Conservation (phyloP, 2,329 filamentous ascomycete species). For the Pyrenochaeta sp. region DNA sequence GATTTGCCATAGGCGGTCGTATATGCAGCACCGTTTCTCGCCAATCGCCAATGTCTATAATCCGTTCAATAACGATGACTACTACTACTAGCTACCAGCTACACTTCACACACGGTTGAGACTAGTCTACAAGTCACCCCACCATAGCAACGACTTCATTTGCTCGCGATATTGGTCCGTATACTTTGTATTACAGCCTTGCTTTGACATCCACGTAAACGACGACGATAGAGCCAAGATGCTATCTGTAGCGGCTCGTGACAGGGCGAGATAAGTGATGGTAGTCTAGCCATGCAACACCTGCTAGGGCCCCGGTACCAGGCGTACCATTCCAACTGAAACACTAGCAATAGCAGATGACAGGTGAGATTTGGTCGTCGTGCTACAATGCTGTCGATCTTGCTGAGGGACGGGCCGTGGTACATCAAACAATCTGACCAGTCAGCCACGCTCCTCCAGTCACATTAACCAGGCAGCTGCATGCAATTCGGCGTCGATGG, state of each 20-base stretch:
- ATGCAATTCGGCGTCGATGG: neutral
- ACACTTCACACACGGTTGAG: conserved; percentile 14
- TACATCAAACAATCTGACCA: conserved; percentile 15
- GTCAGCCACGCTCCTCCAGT: conserved; percentile 11
- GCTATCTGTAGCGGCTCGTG: conserved; percentile 26
- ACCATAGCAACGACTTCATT: conserved; percentile 20
- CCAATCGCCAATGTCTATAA: conserved; percentile 29
- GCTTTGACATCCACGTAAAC: conserved; percentile 27
- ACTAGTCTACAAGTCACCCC: conserved; percentile 20
- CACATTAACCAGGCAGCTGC: neutral
- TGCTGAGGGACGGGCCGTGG: conserved; percentile 43
- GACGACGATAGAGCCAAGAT: conserved; percentile 19
- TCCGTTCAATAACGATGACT: conserved; percentile 15
- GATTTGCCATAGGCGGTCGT: conserved; percentile 41
- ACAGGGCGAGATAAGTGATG: conserved; percentile 37
- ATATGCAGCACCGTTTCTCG: conserved; percentile 48
- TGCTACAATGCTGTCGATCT: conserved; percentile 33
- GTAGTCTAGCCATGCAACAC: conserved; percentile 35
- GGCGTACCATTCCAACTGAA: conserved; percentile 26
- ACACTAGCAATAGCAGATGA: conserved; percentile 29
- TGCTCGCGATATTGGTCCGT: conserved; percentile 32
- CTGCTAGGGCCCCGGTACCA: conserved; percentile 18
- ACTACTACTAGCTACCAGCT: conserved; percentile 11
- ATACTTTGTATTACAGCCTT: conserved; percentile 30
- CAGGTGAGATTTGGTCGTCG: conserved; percentile 19